Evolutionary conservation across 2,329 filamentous ascomycete genomes (phyloP), one percentile per base, ranked within the genome.

Genomic region (Colletotrichum endophyticum): DNA sequence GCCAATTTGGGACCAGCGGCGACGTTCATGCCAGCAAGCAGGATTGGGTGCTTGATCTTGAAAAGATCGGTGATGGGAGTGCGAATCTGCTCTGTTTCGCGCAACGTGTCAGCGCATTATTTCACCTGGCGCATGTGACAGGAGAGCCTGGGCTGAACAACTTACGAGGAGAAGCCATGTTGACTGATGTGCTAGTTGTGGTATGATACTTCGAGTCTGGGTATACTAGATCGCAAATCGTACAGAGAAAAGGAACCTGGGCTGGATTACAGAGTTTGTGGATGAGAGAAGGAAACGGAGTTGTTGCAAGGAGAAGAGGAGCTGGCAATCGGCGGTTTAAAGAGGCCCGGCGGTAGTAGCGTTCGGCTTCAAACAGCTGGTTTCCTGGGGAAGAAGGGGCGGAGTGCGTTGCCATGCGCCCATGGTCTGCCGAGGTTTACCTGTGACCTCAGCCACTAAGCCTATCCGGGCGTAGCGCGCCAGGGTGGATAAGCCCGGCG

Each of bases 1-100:
- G 97, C 97, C 83, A 99, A 93, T 91, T 96, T 98, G 72, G 97
- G 97, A 67, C 97, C 97, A 76, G 97, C 97, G 73, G 97, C 97
- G 79, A 99, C 97, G 91, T 99, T 99, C 97, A 99, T 99, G 85
- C 97, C 97, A 81, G 97, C 97, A 78, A 99, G 93, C 83, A 99
- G 89, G 84, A 99, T 90, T 75, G 97, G 97, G 88, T 99, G 97
- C 86, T 98, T 95, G 92, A 99, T 99, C 90, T 95, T 95, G 88
- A 99, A 94, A 79, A 99, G 94, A 91, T 99, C 96, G 81, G 97
- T 99, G 82, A 96, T 90, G 80, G 95, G 93, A 70, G 97, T 99
- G 83, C 95, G 95, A 86, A 99, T 94, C 89, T 95, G 91, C 89
- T 97, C 95, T 96, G 86, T 53, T 66, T 62, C 34, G 66, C 59